Base-by-base conservation (phyloP, 2,329 filamentous ascomycete genomes). In the Akanthomyces lecanii region DNA sequence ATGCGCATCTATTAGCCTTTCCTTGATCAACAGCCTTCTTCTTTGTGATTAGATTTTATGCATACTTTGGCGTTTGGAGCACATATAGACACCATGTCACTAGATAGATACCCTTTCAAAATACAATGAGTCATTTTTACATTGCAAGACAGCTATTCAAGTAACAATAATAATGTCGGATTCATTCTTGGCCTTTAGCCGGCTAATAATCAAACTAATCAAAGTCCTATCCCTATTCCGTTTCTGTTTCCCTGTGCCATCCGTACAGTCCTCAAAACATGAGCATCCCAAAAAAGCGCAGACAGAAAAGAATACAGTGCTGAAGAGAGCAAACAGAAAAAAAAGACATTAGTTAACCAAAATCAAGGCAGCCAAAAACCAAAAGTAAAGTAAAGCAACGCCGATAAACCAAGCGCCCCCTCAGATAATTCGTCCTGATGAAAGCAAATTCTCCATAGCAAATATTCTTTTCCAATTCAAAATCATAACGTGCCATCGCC, bases 1-100 rank as follows among this genome's bases (percentile, higher is more conserved):
- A 92, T 94, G 77, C 89, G 91, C 30, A 86, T 92, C 65, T 91
- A 90, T 73, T 90, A 71, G 65, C 48, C 14, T 14, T 36, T 8
- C 3, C 16, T 25, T 25, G 44, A 47, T 33, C 23, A 14, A 33
- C 16, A 18, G 23, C 23, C 16, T 53, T 40, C 16, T 59, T 30
- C 7, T 42, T 60, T 38, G 47, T 52, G 7, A 60, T 51, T 52
- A 52, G 47, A 60, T 42, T 18, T 44, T 60, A 12, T 28, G 42
- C 55, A 58, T 58, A 30, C 21, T 38, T 58, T 58, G 55, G 55
- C 55, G 55, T 58, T 50, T 47, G 55, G 55, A 38, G 44, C 28
- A n/a, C 28, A 58, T 58, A 58, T 58, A 58, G 44, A 58, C 44
- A 8, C 38, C 14, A 16, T 55, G 16, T 48, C 47, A 30, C 55